phyloP scores from a whole-genome alignment of 2,329 filamentous ascomycete genomes.

The Cordyceps cicadae region DNA sequence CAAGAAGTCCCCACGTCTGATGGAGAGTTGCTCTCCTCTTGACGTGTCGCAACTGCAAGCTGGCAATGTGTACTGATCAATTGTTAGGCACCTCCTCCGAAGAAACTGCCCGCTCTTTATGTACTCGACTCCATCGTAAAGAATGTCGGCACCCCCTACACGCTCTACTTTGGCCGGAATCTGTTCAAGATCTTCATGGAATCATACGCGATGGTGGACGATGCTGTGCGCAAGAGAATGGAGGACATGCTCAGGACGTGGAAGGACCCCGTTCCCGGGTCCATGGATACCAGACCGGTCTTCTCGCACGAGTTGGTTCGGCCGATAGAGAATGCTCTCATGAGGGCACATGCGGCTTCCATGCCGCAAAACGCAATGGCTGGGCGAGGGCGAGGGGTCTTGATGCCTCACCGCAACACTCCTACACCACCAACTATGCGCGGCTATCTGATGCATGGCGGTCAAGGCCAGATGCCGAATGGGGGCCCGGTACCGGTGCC shows the following conservation, averaged over 20 bases:
- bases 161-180: conserved; percentile 84
- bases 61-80: conserved; percentile 28
- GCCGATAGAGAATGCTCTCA: conserved; percentile 87
- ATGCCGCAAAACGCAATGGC: conserved; percentile 45
- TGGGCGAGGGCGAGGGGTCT: conserved; percentile 38
- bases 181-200: conserved; percentile 96
- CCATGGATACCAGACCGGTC: conserved; percentile 84
- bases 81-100: conserved; percentile 69
- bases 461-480: conserved; percentile 23
- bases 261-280: conserved; percentile 94
- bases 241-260: conserved; percentile 97
- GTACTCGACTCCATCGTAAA: conserved; percentile 98
- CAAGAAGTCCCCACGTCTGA: neutral
- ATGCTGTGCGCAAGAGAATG: conserved; percentile 75
- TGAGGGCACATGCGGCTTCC: conserved; percentile 63
- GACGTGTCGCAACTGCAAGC: conserved; percentile 1
- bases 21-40: neutral
- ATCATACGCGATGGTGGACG: conserved; percentile 83
- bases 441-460: conserved; percentile 17
- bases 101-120: conserved; percentile 92
- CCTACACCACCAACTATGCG: conserved; percentile 58
- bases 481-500: conserved; percentile 26
- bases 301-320: conserved; percentile 81
- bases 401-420: conserved; percentile 58
- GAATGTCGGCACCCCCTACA: conserved; percentile 97